Evolutionary conservation across 352 stramenopile species (phyloP).

Genomic region (Globisporangium rhizosaccharum): DNA sequence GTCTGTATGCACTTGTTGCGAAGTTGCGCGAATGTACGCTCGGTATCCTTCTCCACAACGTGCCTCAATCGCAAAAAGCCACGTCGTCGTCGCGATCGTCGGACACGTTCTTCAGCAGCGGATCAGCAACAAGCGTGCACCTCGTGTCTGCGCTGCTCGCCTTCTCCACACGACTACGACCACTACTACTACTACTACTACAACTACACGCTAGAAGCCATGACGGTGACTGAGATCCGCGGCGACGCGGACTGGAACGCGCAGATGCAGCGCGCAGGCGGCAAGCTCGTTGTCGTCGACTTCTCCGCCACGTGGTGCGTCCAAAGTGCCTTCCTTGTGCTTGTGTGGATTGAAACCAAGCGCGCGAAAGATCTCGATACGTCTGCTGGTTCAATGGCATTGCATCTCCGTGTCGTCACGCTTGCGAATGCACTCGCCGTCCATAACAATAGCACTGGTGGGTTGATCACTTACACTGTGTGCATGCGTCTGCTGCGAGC

Average conservation of each 20-base stretch:
- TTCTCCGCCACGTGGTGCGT: constrained; percentile 82
- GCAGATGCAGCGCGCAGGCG: constrained; percentile 62
- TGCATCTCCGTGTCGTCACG: not conserved
- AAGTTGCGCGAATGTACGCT: constrained; percentile 1
- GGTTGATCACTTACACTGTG: not conserved
- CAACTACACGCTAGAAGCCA: constrained; percentile 9
- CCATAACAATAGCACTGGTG: not conserved
- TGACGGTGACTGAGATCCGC: constrained; percentile 69
- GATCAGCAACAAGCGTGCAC: not conserved
- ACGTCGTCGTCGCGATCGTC: not conserved
- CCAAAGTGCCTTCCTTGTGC: not conserved
- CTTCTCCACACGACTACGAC: not conserved
- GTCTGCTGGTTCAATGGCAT: no score
- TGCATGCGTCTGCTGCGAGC: not conserved
- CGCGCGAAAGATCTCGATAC: not conserved
- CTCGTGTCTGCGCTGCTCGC: not conserved
- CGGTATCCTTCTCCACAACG: not conserved
- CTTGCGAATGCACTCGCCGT: not conserved
- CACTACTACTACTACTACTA: no score
- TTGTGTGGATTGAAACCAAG: not conserved
- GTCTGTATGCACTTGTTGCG: no score
- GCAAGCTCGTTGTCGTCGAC: constrained; percentile 88
- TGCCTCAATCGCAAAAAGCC: not conserved
- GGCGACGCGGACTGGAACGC: constrained; percentile 78
- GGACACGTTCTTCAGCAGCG: no score